These are phyloP conservation scores for Barbatosphaeria neglecta DNA, from an alignment of 495 filamentous ascomycete species.

Conservation along the genomic window DNA sequence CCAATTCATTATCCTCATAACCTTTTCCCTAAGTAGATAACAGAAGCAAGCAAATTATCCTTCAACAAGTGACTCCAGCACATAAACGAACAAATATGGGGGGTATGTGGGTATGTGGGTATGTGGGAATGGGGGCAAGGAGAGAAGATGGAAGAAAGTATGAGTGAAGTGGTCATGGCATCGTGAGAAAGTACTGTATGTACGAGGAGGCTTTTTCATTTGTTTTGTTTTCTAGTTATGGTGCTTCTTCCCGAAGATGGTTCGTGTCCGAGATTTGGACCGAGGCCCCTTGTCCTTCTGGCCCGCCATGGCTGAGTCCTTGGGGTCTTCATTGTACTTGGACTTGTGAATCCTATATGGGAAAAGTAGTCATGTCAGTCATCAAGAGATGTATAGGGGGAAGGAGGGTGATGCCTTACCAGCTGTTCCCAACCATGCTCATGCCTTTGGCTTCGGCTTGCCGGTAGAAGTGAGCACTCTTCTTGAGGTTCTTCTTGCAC, in stretches of 20 bases:
- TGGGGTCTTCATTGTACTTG: constrained; percentile 64
- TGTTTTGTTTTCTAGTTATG: background rate
- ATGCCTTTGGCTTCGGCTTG: constrained; percentile 85
- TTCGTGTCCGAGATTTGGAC: constrained; percentile 34
- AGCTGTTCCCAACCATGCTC: constrained; percentile 96
- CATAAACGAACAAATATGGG: background rate
- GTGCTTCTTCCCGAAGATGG: constrained; percentile 27
- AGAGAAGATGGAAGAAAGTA: too few relatives aligned
- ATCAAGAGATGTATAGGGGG: background rate
- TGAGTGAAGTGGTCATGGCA: background rate
- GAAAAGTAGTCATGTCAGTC: constrained; percentile 3
- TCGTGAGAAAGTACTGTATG: background rate
- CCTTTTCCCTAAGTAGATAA: background rate
- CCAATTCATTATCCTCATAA: background rate
- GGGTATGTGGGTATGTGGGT: too few relatives aligned
- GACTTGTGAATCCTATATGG: constrained; percentile 82
- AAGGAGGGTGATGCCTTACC: constrained; percentile 49
- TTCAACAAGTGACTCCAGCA: background rate
- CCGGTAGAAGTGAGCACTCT: constrained; percentile 83
- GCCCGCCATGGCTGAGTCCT: constrained; percentile 11
- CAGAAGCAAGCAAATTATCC: background rate
- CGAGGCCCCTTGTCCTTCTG: constrained; percentile 18
- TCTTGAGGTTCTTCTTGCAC: constrained; percentile 92
- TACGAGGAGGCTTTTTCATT: background rate
- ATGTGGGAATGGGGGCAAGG: too few relatives aligned